These are phyloP conservation scores for Ustilago nuda DNA, from an alignment of 1,284 basidiomycete species.

Conservation along the genomic window DNA sequence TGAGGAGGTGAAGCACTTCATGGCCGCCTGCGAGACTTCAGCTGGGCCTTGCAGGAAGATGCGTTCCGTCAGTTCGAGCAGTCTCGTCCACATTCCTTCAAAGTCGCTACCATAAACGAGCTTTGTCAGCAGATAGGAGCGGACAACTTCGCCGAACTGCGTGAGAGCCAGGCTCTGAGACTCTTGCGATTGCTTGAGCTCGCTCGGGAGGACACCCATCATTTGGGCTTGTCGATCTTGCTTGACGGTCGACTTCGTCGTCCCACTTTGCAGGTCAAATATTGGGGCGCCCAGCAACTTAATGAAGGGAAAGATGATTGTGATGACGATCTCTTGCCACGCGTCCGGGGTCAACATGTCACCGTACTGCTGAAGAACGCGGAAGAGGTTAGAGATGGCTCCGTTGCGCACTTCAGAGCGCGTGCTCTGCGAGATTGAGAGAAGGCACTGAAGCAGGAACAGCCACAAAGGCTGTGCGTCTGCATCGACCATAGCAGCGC, in stretches of 20 bases:
- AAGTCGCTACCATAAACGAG: constrained; percentile 77
- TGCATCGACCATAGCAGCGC: constrained; percentile 21
- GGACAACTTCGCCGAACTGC: constrained; percentile 84
- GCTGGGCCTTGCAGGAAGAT: constrained; percentile 58
- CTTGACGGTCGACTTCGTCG: constrained; percentile 5
- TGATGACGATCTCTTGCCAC: constrained; percentile 78
- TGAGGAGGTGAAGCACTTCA: constrained; percentile 71
- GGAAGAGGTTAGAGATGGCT: constrained; percentile 93
- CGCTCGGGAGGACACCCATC: constrained; percentile 77
- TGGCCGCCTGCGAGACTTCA: constrained; percentile 53
- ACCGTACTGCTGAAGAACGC: constrained; percentile 92
- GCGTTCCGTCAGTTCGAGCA: constrained; percentile 71
- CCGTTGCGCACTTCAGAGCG: constrained; percentile 89
- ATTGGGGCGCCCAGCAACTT: constrained; percentile 74
- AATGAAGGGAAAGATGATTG: constrained; percentile 87
- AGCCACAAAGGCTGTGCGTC: constrained; percentile 76
- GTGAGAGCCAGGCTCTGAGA: constrained; percentile 86
- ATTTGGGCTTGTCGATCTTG: constrained; percentile 72
- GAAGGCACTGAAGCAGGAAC: constrained; percentile 84
- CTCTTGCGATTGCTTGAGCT: constrained; percentile 81
- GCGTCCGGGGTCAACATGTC: constrained; percentile 80
- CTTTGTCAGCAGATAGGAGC: constrained; percentile 80
- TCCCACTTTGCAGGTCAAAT: constrained; percentile 14
- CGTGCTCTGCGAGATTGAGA: constrained; percentile 82
- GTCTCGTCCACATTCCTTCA: constrained; percentile 76